Base-by-base conservation (phyloP, 1,284 basidiomycete species). In the Athelia psychrophila region DNA sequence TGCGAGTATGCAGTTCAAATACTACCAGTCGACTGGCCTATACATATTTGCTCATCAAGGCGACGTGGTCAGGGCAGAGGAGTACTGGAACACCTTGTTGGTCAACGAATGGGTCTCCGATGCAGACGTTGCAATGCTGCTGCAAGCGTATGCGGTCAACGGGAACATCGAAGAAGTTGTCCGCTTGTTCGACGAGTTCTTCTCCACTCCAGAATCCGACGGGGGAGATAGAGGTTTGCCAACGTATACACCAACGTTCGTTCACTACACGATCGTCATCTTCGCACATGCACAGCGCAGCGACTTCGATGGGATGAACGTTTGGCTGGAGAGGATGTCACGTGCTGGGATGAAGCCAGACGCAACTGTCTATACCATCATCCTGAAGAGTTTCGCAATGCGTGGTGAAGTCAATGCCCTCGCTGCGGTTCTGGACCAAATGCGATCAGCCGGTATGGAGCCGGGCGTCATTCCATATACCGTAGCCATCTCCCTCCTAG, bases 401-500 rank as follows among this genome's bases (percentile, higher is more conserved):
- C 75, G 75, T 15, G 81, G 78, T 24, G 84, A 91, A 54, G 56
- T 86, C 15, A 67, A 77, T 13, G 70, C 78, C 8, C 78, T 89
- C n/a, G 67, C 78, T 4, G 59, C 68, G 4, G 65, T 91, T 4
- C 76, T 93, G 54, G 70, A 84, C 24, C 77, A 85, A 60, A 87
- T 95, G 82, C 76, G 79, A 30, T 58, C 63, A 1, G 66, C 72
- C 2, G 73, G 77, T 2, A 55, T 86, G 16, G 48, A 60, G 30
- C 86, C 86, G 0, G 76, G 80, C 50, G 62, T 60, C 4, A 70
- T 77, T 48, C 76, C 83, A 9, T 96, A 90, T 67, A 88, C 85
- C 22, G 80, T 78, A 9, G 72, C 95, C 50, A 80, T 97, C 58
- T 72, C 81, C 15, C 73, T 86, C 49, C 83, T 94, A 44, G 84